These are phyloP conservation scores for Barbarea vulgaris DNA, from an alignment of 345 rosid species.

Conservation along the genomic window DNA sequence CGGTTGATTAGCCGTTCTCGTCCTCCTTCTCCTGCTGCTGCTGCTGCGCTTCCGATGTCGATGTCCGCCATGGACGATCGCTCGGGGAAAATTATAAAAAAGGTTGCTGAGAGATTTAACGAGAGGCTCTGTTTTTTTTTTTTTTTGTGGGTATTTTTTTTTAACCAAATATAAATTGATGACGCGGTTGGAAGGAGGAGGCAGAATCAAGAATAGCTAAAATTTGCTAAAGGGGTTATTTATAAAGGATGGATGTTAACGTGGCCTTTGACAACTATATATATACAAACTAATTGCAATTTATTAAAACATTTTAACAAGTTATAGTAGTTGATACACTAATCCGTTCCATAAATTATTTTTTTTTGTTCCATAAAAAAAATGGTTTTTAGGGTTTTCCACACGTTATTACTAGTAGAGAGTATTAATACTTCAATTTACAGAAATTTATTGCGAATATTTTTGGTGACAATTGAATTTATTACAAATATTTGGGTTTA, in stretches of 20 bases:
- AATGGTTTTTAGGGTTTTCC: background rate
- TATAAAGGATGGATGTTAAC: conserved; percentile 31
- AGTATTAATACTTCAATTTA: background rate
- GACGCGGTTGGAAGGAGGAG: conserved; percentile 21
- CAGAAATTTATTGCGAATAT: background rate
- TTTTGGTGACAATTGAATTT: background rate
- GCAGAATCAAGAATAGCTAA: conserved; percentile 25
- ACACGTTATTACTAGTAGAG: background rate
- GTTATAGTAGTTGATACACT: background rate
- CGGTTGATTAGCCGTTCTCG: conserved; percentile 42
- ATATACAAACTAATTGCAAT: background rate
- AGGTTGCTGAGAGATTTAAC: conserved; percentile 6
- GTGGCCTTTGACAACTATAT: conserved; percentile 19
- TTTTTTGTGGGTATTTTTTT: background rate
- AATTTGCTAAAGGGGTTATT: conserved; percentile 27
- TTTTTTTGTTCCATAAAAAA: background rate
- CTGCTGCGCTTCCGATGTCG: conserved; percentile 48
- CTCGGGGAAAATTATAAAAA: background rate
- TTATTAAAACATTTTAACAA: background rate
- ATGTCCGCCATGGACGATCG: conserved; percentile 45
- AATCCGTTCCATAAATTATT: background rate
- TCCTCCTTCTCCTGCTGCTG: background rate
- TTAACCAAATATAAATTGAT: conserved; percentile 6
- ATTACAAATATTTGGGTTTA: background rate
- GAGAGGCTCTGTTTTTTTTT: conserved; percentile 19